Conservation (phyloP, 176 grass and related monocot species). For the Stipa capillata region DNA sequence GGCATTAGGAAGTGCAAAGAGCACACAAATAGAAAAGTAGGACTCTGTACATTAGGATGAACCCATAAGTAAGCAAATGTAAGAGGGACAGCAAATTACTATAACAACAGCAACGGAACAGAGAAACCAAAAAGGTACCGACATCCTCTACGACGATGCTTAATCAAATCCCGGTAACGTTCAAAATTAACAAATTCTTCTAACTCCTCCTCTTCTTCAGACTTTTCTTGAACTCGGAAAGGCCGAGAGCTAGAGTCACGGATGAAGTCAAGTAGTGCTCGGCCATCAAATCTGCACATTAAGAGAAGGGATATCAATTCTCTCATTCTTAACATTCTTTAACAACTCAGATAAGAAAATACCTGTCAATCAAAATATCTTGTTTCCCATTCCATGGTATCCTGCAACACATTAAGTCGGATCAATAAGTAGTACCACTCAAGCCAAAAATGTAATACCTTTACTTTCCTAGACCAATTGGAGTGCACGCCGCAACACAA, state of each 20-base stretch:
- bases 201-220: conserved; percentile 93
- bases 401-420: conserved; percentile 32
- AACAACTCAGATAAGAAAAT: neutral
- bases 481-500: neutral
- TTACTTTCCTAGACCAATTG: neutral
- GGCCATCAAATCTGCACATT: conserved; percentile 87
- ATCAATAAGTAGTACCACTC: neutral
- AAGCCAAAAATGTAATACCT: neutral
- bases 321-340: conserved; percentile 12
- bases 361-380: conserved; percentile 97
- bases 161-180: conserved; percentile 99
- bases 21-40: neutral
- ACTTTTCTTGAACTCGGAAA: conserved; percentile 68
- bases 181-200: conserved; percentile 99
- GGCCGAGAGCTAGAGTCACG: conserved; percentile 54
- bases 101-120: conserved; percentile 21
- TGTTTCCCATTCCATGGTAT: conserved; percentile 98
- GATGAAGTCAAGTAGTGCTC: conserved; percentile 96
- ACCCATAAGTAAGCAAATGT: neutral
- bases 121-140: conserved; percentile 88
- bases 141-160: conserved; percentile 99
- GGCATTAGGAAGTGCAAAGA: neutral
- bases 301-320: conserved; percentile 5
- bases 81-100: conserved; percentile 26
- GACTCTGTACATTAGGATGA: neutral